These are phyloP conservation scores for Iris pallida DNA, from an alignment of 116 monocot species.

Conservation along the genomic window DNA sequence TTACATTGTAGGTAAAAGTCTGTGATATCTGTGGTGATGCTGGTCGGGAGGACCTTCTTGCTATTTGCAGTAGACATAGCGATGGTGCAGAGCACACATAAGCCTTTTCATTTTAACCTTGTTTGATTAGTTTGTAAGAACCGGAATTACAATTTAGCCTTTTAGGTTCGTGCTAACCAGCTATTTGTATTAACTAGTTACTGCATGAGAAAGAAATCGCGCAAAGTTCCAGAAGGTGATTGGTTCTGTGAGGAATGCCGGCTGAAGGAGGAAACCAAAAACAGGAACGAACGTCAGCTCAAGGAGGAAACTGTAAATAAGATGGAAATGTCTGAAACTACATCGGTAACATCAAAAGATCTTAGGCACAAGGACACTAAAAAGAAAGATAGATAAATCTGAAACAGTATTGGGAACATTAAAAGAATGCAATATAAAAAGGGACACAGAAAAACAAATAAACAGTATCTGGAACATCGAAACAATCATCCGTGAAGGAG, in stretches of 20 bases:
- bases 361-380: constrained; percentile 19
- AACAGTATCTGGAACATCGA: constrained; percentile 8
- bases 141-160: neutral
- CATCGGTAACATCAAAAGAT: constrained; percentile 1
- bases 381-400: constrained; percentile 8
- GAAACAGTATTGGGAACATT: neutral
- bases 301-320: constrained; percentile 1
- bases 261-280: constrained; percentile 29
- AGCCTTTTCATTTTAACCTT: constrained; percentile 8
- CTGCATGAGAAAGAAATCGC: constrained; percentile 37
- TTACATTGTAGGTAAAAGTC: constrained; percentile 31
- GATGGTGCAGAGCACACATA: constrained; percentile 62
- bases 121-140: neutral
- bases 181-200: constrained; percentile 25
- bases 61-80: constrained; percentile 39
- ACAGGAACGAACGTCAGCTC: constrained; percentile 4
- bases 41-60: constrained; percentile 43
- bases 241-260: constrained; percentile 58
- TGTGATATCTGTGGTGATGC: constrained; percentile 62
- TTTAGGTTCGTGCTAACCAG: neutral
- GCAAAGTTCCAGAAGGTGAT: constrained; percentile 51
- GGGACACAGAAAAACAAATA: constrained; percentile 16
- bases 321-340: constrained; percentile 1
- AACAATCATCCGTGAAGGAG: constrained; percentile 16
- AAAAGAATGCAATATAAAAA: constrained; percentile 32